Evolutionary conservation across 257 asterid genomes (phyloP), one percentile per base, ranked within the genome.

Genomic region (Paraleonurus japonicus): DNA sequence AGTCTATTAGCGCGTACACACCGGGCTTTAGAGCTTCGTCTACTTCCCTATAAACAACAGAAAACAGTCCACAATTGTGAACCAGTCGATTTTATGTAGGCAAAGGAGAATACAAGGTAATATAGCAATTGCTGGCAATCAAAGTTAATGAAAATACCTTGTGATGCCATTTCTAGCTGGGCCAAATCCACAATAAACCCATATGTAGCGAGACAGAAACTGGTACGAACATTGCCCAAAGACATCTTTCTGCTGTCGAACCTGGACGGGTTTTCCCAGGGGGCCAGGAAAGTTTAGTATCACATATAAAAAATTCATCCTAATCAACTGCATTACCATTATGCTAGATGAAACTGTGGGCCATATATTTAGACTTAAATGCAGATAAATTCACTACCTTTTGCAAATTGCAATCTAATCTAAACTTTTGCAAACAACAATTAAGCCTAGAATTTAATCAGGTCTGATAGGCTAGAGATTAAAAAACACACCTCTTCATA

Each of bases 11-110:
- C 59, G 97, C 96, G 60, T 85, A 88, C 15, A 94, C 32, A 19
- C 99, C 99, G 1, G 97, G 97, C 78, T 82, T 87, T 78, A 94
- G 43, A 67, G 97, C 94, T 73, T 84, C 89, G 64, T 91, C 96
- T 16, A 94, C 88, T 82, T 94, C 96, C 90, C 99, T 91, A 69
- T 13, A 58, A 35, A 59, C 58, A 63, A 4, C 16, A 20, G 71
- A 28, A 70, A 66, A 45, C 12, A 50, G 51, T 20, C 26, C 41
- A 55, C 5, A 59, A 71, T 57, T 60, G 32, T 67, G 68, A 53
- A 43, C 67, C 35, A 70, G 57, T 71, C 7, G 5, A 43, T 43
- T 11, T 63, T 53, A 50, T 12, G 60, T 54, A 35, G 70, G 75
- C 43, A 24, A 37, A 62, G 48, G 23, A 9, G 45, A 62, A 63